Base-by-base conservation (phyloP, 352 stramenopile species). In the Phytophthora constricta region DNA sequence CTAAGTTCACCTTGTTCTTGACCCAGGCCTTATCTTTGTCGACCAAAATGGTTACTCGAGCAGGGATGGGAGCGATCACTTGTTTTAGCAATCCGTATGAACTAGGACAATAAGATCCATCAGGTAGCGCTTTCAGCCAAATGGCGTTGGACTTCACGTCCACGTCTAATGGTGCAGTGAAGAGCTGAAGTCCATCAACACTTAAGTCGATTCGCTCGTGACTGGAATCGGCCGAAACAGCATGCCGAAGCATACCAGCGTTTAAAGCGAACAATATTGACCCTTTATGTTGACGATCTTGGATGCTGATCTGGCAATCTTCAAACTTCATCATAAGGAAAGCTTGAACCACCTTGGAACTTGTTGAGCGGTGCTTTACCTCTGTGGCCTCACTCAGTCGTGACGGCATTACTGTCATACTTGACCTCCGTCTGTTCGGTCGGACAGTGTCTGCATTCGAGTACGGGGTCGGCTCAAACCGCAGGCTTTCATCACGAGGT, bases 281-380 rank as follows among this genome's bases (percentile, higher is more conserved):
- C 5, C 85, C 84, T 80, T 93, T 93, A 65, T 90, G 68, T 5
- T 66, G 26, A 11, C 80, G 67, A 34, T 93, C 84, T 67, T 92
- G 85, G n/a, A 92, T 37, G 47, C 71, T 91, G 33, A 93, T 77
- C 67, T 95, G 87, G n/a, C 74, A 87, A 53, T 95, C 87, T 63
- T 90, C 74, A 26, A 93, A 91, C 25, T 87, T 86, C 9, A 93
- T 75, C 48, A 90, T 81, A 16, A 93, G 64, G 42, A 90, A 91
- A 2, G 81, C 72, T 8, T 86, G 68, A 8, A 82, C 72, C n/a
- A 83, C 9, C 9, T 67, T 72, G 2, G 46, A 65, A 28, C 11
- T 63, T 37, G 33, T 28, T 23, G 22, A 23, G 28, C 33, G 58
- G 37, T 9, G 58, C 26, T 20, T 48, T 42, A 1, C 23, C 34